phyloP scores from a whole-genome alignment of 1,139 yeast genomes.

The Yamadazyma dendronema region DNA sequence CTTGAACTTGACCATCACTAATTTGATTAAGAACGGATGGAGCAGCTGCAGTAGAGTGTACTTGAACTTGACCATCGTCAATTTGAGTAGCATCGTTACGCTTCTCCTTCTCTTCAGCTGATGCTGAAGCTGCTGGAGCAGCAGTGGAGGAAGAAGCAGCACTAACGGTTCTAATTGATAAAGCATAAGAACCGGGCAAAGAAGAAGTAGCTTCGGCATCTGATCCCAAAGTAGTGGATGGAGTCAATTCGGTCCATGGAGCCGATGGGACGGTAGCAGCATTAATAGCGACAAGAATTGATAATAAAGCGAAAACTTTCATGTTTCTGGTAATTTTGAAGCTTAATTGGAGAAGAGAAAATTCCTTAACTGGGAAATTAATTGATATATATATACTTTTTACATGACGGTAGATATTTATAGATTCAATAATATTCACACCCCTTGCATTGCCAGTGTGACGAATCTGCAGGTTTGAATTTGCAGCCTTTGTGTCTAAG shows the following conservation, averaged over 20 bases:
- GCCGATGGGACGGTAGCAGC: slow-evolving; percentile 21
- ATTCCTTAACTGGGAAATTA: slow-evolving; percentile 10
- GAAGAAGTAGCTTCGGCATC: slow-evolving; percentile 19
- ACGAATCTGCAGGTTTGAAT: not conserved
- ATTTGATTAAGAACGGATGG: slow-evolving; percentile 38
- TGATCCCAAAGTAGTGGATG: slow-evolving; percentile 30
- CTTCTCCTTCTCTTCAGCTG: slow-evolving; percentile 14
- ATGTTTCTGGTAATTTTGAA: slow-evolving; percentile 6
- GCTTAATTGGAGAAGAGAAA: slow-evolving; percentile 1
- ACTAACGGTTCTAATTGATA: slow-evolving; percentile 19
- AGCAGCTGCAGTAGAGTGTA: slow-evolving; percentile 32
- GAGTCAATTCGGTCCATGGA: slow-evolving; percentile 30
- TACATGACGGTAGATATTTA: not conserved
- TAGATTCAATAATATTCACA: not conserved
- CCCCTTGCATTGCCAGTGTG: not conserved
- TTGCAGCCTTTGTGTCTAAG: not conserved
- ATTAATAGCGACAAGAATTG: slow-evolving; percentile 15
- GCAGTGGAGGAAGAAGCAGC: slow-evolving; percentile 23
- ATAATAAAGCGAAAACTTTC: slow-evolving; percentile 11
- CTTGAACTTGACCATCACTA: slow-evolving; percentile 41
- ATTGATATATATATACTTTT: slow-evolving; percentile 5
- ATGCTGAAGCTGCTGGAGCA: slow-evolving; percentile 21
- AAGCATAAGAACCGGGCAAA: slow-evolving; percentile 18
- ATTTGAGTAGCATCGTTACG: slow-evolving; percentile 26
- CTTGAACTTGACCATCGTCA: slow-evolving; percentile 40